Conservation (phyloP, 768 basidiomycete species). For the Flagelloscypha sp. region DNA sequence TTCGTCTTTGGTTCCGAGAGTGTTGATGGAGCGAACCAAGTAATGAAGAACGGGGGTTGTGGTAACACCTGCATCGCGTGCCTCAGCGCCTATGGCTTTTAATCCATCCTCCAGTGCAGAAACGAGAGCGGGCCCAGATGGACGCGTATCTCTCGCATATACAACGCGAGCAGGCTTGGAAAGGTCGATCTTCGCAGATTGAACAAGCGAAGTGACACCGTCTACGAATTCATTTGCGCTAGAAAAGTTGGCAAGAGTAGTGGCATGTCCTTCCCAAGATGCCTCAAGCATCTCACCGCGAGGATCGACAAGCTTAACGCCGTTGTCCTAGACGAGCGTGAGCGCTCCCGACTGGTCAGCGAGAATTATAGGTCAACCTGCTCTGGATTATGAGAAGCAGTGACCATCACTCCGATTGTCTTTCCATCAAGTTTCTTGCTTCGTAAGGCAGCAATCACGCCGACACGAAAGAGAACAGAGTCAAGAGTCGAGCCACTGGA, state of each 20-base stretch:
- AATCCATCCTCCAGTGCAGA: slow-evolving; percentile 78
- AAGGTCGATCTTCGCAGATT: slow-evolving; percentile 64
- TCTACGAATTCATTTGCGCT: slow-evolving; percentile 67
- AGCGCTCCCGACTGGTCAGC: slow-evolving; percentile 1
- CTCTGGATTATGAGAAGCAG: slow-evolving; percentile 99
- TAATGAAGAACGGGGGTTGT: slow-evolving; percentile 97
- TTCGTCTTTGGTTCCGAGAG: slow-evolving; percentile 64
- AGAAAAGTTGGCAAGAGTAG: slow-evolving; percentile 74
- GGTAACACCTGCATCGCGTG: slow-evolving; percentile 71
- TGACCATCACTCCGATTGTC: slow-evolving; percentile 96
- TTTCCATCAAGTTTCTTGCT: slow-evolving; percentile 90
- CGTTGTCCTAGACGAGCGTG: slow-evolving; percentile 69
- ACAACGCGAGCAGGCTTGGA: slow-evolving; percentile 74
- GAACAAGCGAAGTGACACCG: slow-evolving; percentile 55
- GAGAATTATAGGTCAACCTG: slow-evolving; percentile 35
- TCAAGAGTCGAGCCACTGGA: slow-evolving; percentile 64
- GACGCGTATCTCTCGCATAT: slow-evolving; percentile 90
- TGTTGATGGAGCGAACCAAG: slow-evolving; percentile 84
- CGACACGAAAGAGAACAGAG: slow-evolving; percentile 91
- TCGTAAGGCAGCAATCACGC: slow-evolving; percentile 79
- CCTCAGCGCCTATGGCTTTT: slow-evolving; percentile 57
- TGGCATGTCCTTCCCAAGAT: slow-evolving; percentile 87
- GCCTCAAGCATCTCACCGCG: slow-evolving; percentile 95
- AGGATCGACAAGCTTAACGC: slow-evolving; percentile 96
- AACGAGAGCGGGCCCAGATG: slow-evolving; percentile 72